Conservation (phyloP, 2,329 filamentous ascomycete genomes). For the Tolypocladium ophioglossoides region DNA sequence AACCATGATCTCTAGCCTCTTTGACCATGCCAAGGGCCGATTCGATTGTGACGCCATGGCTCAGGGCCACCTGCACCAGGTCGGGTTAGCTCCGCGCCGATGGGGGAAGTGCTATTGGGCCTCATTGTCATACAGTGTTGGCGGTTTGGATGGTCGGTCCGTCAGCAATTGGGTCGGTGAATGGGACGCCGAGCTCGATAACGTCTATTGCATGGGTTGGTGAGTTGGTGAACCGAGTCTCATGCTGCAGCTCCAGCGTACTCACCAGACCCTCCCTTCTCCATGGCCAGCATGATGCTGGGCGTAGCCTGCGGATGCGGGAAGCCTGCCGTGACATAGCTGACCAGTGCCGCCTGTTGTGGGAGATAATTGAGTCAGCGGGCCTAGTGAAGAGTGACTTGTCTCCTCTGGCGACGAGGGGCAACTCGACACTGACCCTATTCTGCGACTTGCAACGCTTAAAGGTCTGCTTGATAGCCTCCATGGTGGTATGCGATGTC, state of each 20-base stretch:
- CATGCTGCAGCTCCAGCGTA: constrained; percentile 1
- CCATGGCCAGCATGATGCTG: constrained; percentile 76
- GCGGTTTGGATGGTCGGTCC: constrained; percentile 93
- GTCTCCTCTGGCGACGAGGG: constrained; percentile 11
- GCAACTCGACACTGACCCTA: constrained; percentile 33
- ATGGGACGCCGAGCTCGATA: constrained; percentile 91
- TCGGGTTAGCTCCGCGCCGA: constrained; percentile 4
- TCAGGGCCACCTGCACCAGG: constrained; percentile 50
- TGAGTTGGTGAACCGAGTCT: background rate
- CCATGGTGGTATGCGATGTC: constrained; percentile 29
- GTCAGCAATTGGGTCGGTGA: constrained; percentile 96
- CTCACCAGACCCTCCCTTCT: constrained; percentile 82
- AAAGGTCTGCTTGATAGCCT: constrained; percentile 48
- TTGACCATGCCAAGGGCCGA: constrained; percentile 75
- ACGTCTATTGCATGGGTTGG: constrained; percentile 44
- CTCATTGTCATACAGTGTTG: constrained; percentile 55
- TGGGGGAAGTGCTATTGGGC: constrained; percentile 8
- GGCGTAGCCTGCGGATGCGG: constrained; percentile 74
- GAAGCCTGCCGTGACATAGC: constrained; percentile 93
- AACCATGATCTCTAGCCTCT: constrained; percentile 63
- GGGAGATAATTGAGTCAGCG: background rate
- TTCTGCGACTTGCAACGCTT: constrained; percentile 48
- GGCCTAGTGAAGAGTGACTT: background rate
- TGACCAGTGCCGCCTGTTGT: constrained; percentile 69
- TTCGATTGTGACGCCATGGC: constrained; percentile 78